A percentile compares a stretch with the other conserved stretches of the same genome.
These are phyloP conservation scores for Tilletia setariae DNA, from an alignment of 1,284 basidiomycete genomes.

Conservation along the genomic window DNA sequence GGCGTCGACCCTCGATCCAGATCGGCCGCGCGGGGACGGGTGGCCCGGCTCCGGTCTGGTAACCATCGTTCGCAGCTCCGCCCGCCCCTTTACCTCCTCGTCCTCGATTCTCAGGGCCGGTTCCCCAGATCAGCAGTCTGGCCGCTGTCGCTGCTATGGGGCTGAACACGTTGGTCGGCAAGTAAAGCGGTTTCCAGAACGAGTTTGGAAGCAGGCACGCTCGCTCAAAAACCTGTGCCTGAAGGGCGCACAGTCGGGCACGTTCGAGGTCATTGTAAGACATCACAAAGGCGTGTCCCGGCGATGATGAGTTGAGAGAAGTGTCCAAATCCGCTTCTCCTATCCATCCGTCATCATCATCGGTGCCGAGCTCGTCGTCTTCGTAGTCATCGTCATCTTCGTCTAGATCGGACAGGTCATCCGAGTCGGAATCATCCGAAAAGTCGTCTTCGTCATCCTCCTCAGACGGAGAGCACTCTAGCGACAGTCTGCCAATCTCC, in stretches of 20 bases:
- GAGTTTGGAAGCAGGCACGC: slow-evolving; percentile 8
- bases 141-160: slow-evolving; percentile 9
- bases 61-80: not conserved
- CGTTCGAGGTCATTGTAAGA: slow-evolving; percentile 2
- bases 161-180: slow-evolving; percentile 7
- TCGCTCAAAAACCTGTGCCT: slow-evolving; percentile 6
- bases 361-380: too few relatives aligned
- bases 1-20: slow-evolving; percentile 11
- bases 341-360: slow-evolving; percentile 4
- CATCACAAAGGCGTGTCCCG: not conserved
- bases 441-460: not conserved
- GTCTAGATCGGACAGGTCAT: not conserved
- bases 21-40: slow-evolving; percentile 8
- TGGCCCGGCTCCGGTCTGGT: not conserved
- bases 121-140: slow-evolving; percentile 4
- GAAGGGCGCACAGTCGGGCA: not conserved
- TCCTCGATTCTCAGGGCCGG: slow-evolving; percentile 7
- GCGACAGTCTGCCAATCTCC: not conserved
- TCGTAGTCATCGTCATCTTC: not conserved
- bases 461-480: not conserved
- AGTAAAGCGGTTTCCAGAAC: slow-evolving; percentile 13
- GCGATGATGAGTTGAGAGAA: not conserved
- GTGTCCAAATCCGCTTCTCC: not conserved
- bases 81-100: not conserved
- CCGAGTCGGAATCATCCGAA: not conserved